phyloP scores from a whole-genome alignment of 1,284 basidiomycete genomes.

The Puccinia triticina region DNA sequence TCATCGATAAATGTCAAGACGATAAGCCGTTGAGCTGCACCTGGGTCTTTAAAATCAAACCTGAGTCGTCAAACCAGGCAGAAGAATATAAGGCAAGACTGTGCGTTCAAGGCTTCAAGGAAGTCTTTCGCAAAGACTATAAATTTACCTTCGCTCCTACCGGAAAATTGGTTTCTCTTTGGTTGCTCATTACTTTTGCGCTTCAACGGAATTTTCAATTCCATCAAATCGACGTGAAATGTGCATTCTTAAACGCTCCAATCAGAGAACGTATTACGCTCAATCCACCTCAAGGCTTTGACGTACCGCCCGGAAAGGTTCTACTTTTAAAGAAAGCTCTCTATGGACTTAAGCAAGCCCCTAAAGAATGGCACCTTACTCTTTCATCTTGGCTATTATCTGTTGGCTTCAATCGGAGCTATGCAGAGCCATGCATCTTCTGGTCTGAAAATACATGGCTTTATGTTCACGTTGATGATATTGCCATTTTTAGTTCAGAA shows the following conservation, averaged over 20 bases:
- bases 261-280: background rate
- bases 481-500: conserved; percentile 3
- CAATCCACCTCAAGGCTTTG: background rate
- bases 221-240: conserved; percentile 28
- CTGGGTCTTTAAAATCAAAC: conserved; percentile 31
- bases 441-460: conserved; percentile 12
- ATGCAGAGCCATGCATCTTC: conserved; percentile 11
- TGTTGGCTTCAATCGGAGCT: conserved; percentile 13
- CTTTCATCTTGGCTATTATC: background rate
- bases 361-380: conserved; percentile 12
- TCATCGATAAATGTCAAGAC: background rate
- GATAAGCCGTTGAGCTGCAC: background rate
- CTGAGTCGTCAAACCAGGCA: background rate
- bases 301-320: background rate
- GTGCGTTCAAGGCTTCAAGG: conserved; percentile 8
- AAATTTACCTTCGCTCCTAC: conserved; percentile 6
- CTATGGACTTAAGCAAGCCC: conserved; percentile 20
- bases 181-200: background rate
- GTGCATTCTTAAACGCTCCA: conserved; percentile 20
- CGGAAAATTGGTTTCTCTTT: background rate
- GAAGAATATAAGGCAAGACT: conserved; percentile 7
- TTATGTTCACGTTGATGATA: conserved; percentile 6
- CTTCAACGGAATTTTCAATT: background rate
- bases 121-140: background rate
- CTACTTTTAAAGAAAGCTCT: background rate